Base-by-base conservation (phyloP, 768 basidiomycete genomes). In the Amanita molliuscula region DNA sequence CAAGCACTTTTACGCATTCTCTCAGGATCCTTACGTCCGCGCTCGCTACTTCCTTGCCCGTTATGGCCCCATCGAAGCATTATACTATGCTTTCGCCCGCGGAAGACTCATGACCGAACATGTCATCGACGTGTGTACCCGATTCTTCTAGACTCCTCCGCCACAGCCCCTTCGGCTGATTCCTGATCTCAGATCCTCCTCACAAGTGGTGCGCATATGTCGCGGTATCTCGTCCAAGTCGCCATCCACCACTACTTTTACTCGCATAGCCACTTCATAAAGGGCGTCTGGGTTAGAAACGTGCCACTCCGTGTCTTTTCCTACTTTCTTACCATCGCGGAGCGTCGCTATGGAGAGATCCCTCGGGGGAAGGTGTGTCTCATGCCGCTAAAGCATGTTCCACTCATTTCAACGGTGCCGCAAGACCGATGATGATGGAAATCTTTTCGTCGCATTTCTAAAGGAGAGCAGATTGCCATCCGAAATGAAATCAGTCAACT, bases 171-270 rank as follows among this genome's bases (percentile, higher is more conserved):
- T 47, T 57, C 54, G 40, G 50, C 50, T 50, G 53, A 51, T 57
- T 48, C 56, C 38, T 57, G 41, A 53, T 53, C 33, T 36, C 52
- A 88, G 86, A 84, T 84, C 58, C 74, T 89, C 48, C 67, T 88
- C 51, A 71, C 76, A 45, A 86, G 84, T 57, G 85, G 85, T 48
- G 86, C 84, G 48, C 83, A 85, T 59, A 63, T 88, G 54, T 88
- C 86, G 54, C 77, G 87, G 43, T 89, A 89, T 66, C 73, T 89
- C 42, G 73, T 82, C 41, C 87, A 89, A 64, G 74, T 84, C 47
- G 82, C 85, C 31, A 78, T 83, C 47, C 85, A 88, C 53, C 87
- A 88, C 60, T 87, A 80, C 61, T 89, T 86, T 62, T 76, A 81
- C 54, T 78, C 82, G 2, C 77, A 78, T 53, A 67, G 77, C 25